Evolutionary conservation across 2,329 filamentous ascomycete species (phyloP), one percentile per base, ranked within the genome.

Genomic region (Aspergillus calidoustus): DNA sequence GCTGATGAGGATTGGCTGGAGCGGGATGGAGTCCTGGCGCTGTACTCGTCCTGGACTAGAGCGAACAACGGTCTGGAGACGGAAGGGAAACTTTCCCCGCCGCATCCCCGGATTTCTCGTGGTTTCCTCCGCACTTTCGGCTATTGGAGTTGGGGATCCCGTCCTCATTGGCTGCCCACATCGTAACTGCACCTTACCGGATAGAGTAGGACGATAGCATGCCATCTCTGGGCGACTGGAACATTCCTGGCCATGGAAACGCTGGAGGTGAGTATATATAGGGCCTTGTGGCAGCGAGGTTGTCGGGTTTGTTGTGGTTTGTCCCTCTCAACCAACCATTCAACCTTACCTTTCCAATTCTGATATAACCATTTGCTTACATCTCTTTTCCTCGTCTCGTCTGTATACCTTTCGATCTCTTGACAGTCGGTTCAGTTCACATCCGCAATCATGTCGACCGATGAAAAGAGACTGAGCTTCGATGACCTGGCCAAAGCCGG

Each of bases 51-150:
- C 22, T 8, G 31, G 46, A 19, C 25, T 44, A 50, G 54, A 30
- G 31, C 47, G 46, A 19, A 22, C 41, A 31, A n/a, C 30, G 28
- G 54, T 17, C 54, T 57, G 53, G 31, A 50, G 46, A 9, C 30
- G 28, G 54, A 43, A 49, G 43, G 30, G 34, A 51, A 46, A 60
- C 30, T 44, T 52, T 53, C 47, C 43, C 34, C 34, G 11, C 11
- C 34, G 9, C 11, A 41, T 41, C 34, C 53, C 58, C 34, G 47
- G 59, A 52, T 56, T 51, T 60, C 44, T 9, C 22, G 31, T 44
- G 23, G 41, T 48, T 47, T 56, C 52, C 58, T 57, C 59, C 61
- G 54, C 54, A 64, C 52, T 58, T 57, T 57, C 61, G 61, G 61
- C 47, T 61, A 55, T 64, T 61, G 61, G 60, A 41, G 23, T 47